These are phyloP conservation scores for Inonotus hispidus DNA, from an alignment of 1,284 basidiomycete species.

Conservation along the genomic window DNA sequence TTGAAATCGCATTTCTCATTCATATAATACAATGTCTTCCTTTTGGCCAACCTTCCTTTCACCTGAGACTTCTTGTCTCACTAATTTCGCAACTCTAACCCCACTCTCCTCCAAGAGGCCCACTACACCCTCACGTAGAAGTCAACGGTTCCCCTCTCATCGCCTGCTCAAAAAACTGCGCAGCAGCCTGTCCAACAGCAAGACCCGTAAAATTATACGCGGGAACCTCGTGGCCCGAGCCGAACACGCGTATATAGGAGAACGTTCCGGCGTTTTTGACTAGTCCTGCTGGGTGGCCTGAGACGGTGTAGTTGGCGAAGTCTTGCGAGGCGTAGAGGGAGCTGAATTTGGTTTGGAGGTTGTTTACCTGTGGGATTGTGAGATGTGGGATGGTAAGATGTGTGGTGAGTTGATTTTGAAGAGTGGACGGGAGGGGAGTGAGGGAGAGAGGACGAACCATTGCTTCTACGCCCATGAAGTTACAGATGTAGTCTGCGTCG, in stretches of 20 bases:
- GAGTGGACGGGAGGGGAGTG: constrained; percentile 22
- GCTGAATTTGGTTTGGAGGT: constrained; percentile 38
- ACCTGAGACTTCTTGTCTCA: not conserved
- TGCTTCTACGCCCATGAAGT: constrained; percentile 54
- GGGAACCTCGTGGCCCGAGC: constrained; percentile 47
- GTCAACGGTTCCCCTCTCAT: constrained; percentile 21
- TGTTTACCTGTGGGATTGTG: constrained; percentile 42
- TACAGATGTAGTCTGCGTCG: constrained; percentile 49
- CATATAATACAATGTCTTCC: no score
- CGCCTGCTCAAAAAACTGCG: constrained; percentile 29
- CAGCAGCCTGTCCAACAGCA: constrained; percentile 26
- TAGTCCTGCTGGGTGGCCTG: constrained; percentile 42
- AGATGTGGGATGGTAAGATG: not conserved
- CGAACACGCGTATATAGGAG: constrained; percentile 52
- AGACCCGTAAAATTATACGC: constrained; percentile 33
- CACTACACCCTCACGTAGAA: constrained; percentile 7
- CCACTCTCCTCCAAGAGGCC: no score
- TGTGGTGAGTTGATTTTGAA: no score
- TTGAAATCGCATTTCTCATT: no score
- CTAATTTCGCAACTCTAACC: not conserved
- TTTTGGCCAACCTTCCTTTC: no score
- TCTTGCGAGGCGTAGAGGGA: constrained; percentile 33
- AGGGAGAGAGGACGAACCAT: constrained; percentile 37
- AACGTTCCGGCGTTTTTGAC: constrained; percentile 59
- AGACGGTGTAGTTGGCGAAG: constrained; percentile 46